Evolutionary conservation across 2,329 filamentous ascomycete genomes (phyloP).

Genomic region (Aspergillus puulaauensis): DNA sequence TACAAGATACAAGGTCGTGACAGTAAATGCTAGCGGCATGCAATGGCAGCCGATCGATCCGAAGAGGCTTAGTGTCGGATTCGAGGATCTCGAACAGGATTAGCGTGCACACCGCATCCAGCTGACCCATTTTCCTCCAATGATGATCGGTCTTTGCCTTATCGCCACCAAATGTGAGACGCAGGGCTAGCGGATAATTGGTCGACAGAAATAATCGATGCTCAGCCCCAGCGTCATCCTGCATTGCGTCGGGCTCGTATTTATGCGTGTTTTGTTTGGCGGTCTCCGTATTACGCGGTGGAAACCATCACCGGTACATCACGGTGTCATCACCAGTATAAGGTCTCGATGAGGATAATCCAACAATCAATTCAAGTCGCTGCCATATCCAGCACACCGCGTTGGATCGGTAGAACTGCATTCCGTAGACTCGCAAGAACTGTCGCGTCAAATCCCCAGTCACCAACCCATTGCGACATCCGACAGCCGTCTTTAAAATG

Average conservation of each 20-base stretch:
- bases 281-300: slow-evolving; percentile 8
- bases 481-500: slow-evolving; percentile 55
- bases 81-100: not conserved
- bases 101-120: slow-evolving; percentile 7
- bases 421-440: slow-evolving; percentile 35
- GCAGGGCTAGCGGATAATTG: slow-evolving; percentile 3
- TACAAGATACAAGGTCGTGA: not conserved
- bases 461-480: slow-evolving; percentile 58
- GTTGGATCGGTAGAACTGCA: slow-evolving; percentile 31
- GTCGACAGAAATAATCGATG: slow-evolving; percentile 11
- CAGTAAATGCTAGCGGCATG: not conserved
- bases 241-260: not conserved
- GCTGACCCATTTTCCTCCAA: slow-evolving; percentile 17
- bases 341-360: not conserved
- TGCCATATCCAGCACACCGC: not conserved
- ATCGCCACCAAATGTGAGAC: slow-evolving; percentile 7
- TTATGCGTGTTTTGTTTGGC: not conserved
- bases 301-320: not conserved
- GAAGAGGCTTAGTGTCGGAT: not conserved
- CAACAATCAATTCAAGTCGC: not conserved
- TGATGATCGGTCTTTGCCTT: not conserved
- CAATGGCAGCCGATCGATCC: not conserved
- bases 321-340: no score
- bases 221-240: slow-evolving; percentile 7
- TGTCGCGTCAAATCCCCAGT: slow-evolving; percentile 47